Percentiles rank a stretch among this genome's conserved stretches.
These are phyloP conservation scores for Epichloe amarillans DNA, from an alignment of 2,329 filamentous ascomycete genomes.

Conservation along the genomic window DNA sequence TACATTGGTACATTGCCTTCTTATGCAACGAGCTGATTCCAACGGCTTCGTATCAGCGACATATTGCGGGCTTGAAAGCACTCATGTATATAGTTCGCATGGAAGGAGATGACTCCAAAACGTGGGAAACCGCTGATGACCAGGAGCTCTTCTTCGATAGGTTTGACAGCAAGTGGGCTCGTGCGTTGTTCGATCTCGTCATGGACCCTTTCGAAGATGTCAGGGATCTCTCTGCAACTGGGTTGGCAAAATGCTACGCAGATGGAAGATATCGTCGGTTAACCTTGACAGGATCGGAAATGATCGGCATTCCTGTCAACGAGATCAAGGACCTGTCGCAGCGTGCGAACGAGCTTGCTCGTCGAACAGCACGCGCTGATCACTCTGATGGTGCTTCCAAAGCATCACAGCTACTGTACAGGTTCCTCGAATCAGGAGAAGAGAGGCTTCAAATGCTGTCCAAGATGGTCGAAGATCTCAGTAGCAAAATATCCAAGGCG, in stretches of 20 bases:
- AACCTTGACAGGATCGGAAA: constrained; percentile 8
- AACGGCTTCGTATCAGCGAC: constrained; percentile 79
- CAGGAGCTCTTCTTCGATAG: constrained; percentile 27
- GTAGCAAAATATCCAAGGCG: constrained; percentile 50
- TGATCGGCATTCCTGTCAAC: constrained; percentile 9
- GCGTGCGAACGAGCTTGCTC: constrained; percentile 44
- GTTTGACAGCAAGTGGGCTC: constrained; percentile 38
- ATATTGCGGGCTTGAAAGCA: constrained; percentile 67
- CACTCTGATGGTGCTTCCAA: constrained; percentile 85
- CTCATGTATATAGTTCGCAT: constrained; percentile 54
- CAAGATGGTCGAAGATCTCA: constrained; percentile 45
- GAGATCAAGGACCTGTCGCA: constrained; percentile 34
- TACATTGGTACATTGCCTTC: constrained; percentile 64
- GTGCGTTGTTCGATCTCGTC: constrained; percentile 62
- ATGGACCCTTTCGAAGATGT: constrained; percentile 92
- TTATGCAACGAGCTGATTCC: constrained; percentile 61
- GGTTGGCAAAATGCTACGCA: constrained; percentile 37
- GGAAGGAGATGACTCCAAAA: constrained; percentile 42
- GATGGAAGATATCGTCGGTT: constrained; percentile 21
- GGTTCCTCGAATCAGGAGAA: constrained; percentile 33
- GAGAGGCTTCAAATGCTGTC: constrained; percentile 38
- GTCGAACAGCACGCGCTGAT: constrained; percentile 69
- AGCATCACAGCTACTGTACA: constrained; percentile 56
- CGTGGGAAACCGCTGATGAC: constrained; percentile 26
- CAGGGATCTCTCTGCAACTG: constrained; percentile 40